Base-by-base conservation (phyloP, 306 rosid species). In the Vigna reflexopilosa region DNA sequence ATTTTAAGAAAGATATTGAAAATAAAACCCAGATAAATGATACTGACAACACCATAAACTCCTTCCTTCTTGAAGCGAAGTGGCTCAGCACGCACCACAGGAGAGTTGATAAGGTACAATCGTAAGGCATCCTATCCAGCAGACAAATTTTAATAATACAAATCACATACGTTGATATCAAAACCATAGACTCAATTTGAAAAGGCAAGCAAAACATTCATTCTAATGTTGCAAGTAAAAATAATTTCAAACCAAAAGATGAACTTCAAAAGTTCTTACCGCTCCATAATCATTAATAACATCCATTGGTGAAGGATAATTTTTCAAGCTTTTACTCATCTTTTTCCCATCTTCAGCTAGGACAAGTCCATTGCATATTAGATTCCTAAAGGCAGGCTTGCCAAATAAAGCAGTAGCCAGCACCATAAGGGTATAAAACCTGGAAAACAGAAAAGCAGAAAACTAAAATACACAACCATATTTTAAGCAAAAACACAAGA, bases 381-480 rank as follows among this genome's bases (percentile, higher is more conserved):
- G 93, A 86, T 91, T 95, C 85, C 87, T 85, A 87, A 95, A 95
- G 58, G 98, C 97, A 28, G 98, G 99, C 80, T 95, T 92, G 67
- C 85, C 96, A 87, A 92, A 93, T 84, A 93, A 87, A 52, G 97
- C 98, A 67, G 98, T 93, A 80, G 98, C 79, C 74, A 95, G 84
- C 83, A 93, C 98, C 98, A 93, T 92, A 48, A 95, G 96, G 47
- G 98, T 93, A 86, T 95, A 95, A 82, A 95, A 95, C 98, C 98
- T 95, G 91, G 77, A 88, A 42, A 82, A 17, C 61, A 17, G 55
- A 66, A 84, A 74, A 68, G 66, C 44, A 26, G 65, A 73, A 75
- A 59, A 82, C 51, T 61, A 65, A 67, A 59, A 73, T 22, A 28
- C 34, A 79, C 26, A 75, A 50, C 47, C 68, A 76, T 34, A 16